These are phyloP conservation scores for Flaveria bidentis DNA, from an alignment of 129 eudicot genomes.

Conservation along the genomic window DNA sequence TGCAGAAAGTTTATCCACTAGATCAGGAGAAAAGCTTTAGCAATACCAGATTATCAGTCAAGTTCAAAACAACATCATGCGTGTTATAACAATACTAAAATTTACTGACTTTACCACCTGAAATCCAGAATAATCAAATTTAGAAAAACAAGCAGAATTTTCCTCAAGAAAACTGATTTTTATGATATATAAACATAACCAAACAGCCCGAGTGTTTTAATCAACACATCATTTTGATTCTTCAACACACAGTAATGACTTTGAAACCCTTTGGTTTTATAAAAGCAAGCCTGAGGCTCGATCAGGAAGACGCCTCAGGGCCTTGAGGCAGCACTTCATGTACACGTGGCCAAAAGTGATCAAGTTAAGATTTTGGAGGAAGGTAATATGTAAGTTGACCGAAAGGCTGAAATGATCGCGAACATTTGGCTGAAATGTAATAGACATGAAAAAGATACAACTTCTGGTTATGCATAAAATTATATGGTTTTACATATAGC, in stretches of 20 bases:
- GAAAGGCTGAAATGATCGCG: no score
- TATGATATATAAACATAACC: neutral
- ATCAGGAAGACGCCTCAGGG: no score
- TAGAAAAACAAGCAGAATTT: neutral
- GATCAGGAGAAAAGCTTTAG: neutral
- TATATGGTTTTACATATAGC: no score
- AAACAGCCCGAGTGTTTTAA: neutral
- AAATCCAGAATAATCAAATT: neutral
- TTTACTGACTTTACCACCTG: neutral
- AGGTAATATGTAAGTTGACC: no score
- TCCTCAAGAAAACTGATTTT: neutral
- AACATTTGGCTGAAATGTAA: no score
- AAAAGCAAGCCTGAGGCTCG: no score
- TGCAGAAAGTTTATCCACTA: slow-evolving; percentile 22
- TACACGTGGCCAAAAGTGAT: no score
- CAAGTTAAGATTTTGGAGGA: no score
- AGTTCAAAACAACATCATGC: neutral
- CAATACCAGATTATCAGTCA: neutral
- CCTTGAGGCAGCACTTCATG: no score
- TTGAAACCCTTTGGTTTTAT: no score
- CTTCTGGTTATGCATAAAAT: no score
- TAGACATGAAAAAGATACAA: no score
- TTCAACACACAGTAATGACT: neutral
- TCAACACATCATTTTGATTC: neutral
- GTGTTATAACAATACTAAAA: neutral